phyloP scores from a whole-genome alignment of 768 basidiomycete genomes.

The Coprinopsis sp. region DNA sequence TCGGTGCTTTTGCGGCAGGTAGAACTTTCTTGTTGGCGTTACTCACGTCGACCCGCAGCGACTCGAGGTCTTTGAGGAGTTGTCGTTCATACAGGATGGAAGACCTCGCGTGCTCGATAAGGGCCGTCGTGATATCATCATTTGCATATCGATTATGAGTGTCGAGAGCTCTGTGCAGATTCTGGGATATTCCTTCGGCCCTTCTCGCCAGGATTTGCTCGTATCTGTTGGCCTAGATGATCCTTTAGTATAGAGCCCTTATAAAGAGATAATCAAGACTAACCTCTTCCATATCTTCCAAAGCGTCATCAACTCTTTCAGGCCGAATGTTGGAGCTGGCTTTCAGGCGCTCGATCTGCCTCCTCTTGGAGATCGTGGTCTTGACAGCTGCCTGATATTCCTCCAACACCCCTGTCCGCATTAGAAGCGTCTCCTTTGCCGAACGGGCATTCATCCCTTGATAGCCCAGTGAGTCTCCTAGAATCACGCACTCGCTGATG shows the following conservation, averaged over 20 bases:
- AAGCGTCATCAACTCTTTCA: conserved; percentile 83
- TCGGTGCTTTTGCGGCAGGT: conserved; percentile 47
- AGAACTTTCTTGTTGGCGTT: conserved; percentile 59
- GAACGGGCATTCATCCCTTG: conserved; percentile 96
- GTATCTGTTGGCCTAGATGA: conserved; percentile 76
- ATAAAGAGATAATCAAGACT: conserved; percentile 12
- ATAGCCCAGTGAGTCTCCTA: conserved; percentile 95
- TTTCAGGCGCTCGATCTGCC: conserved; percentile 86
- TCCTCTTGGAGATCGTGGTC: conserved; percentile 85
- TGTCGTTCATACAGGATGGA: conserved; percentile 91
- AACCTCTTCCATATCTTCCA: conserved; percentile 93
- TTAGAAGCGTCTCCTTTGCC: conserved; percentile 89
- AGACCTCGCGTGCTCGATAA: conserved; percentile 91
- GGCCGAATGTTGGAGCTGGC: conserved; percentile 81
- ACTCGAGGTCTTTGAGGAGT: conserved; percentile 81
- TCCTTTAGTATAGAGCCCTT: conserved; percentile 3
- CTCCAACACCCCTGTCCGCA: conserved; percentile 87
- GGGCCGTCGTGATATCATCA: conserved; percentile 83
- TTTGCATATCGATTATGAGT: conserved; percentile 84
- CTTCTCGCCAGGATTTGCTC: conserved; percentile 80
- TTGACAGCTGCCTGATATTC: conserved; percentile 95
- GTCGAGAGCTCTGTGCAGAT: conserved; percentile 82
- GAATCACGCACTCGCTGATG: conserved; percentile 89
- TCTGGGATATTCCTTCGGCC: conserved; percentile 91
- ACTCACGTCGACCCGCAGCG: conserved; percentile 70